These are phyloP conservation scores for Ophiostoma perfectum DNA, from an alignment of 2,329 filamentous ascomycete genomes.

Conservation along the genomic window DNA sequence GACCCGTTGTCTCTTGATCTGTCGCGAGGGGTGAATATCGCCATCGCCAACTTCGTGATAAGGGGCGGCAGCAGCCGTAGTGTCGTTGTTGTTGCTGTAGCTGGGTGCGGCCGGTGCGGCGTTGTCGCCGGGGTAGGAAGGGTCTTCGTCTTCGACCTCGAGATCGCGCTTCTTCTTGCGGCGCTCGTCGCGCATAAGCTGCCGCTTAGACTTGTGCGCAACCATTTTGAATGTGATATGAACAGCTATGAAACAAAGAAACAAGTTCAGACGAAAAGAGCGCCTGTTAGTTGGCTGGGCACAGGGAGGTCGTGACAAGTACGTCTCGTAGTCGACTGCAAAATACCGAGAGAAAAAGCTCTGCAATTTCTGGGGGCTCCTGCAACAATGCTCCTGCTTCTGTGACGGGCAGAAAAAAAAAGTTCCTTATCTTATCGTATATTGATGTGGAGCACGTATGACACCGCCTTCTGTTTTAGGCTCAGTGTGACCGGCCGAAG, in stretches of 20 bases:
- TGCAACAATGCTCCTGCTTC: not conserved
- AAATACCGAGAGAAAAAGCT: constrained; percentile 7
- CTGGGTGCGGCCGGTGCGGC: not conserved
- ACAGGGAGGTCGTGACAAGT: not conserved
- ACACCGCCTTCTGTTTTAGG: constrained; percentile 19
- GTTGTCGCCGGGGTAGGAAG: constrained; percentile 10
- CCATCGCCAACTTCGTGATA: not conserved
- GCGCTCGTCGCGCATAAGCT: constrained; percentile 37
- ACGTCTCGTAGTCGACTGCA: too few species aligned
- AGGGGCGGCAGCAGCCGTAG: not conserved
- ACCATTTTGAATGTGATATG: constrained; percentile 29
- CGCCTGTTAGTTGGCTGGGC: not conserved
- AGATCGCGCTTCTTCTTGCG: constrained; percentile 34
- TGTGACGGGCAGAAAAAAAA: constrained; percentile 22
- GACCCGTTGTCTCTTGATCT: constrained; percentile 11
- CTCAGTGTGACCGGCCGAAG: too few species aligned
- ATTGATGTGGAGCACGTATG: too few species aligned
- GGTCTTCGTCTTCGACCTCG: constrained; percentile 29
- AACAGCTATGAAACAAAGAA: too few species aligned
- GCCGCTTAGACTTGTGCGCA: constrained; percentile 36
- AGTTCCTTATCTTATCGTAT: constrained; percentile 22
- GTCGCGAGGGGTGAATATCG: constrained; percentile 10
- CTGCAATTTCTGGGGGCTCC: not conserved
- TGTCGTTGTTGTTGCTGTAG: not conserved
- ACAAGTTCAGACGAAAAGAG: not conserved